phyloP scores from a whole-genome alignment of 805 yeast genomes.

The Ogataea pini region DNA sequence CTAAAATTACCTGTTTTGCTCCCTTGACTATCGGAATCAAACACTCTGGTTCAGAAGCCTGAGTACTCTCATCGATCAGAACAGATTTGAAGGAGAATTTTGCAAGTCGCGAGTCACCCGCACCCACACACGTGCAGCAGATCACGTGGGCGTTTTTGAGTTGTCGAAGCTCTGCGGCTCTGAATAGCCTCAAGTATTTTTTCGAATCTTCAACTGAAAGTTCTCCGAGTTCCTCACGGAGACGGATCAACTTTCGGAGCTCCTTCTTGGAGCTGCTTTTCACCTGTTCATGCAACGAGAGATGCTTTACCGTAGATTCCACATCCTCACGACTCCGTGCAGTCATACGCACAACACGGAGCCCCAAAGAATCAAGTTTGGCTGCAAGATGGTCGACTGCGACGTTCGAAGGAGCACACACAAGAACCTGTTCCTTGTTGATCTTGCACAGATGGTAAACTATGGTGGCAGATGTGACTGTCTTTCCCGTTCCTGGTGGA shows the following conservation, averaged over 20 bases:
- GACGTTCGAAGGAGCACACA: constrained; percentile 48
- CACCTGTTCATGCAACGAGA: constrained; percentile 59
- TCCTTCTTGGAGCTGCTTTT: constrained; percentile 50
- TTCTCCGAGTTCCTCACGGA: constrained; percentile 70
- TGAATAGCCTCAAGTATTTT: constrained; percentile 42
- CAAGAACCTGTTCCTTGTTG: constrained; percentile 40
- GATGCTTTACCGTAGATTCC: constrained; percentile 58
- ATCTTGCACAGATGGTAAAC: constrained; percentile 70
- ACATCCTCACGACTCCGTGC: constrained; percentile 83
- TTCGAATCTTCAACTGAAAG: constrained; percentile 55
- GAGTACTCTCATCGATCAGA: constrained; percentile 89
- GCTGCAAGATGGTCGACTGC: constrained; percentile 90
- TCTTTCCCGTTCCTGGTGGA: constrained; percentile 96
- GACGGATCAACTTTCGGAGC: constrained; percentile 55
- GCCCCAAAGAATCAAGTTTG: constrained; percentile 67
- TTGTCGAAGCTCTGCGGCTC: constrained; percentile 49
- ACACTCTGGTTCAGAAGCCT: constrained; percentile 91
- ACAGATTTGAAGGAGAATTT: constrained; percentile 68
- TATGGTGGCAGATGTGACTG: constrained; percentile 89
- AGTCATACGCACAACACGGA: constrained; percentile 73
- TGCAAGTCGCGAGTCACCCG: constrained; percentile 71
- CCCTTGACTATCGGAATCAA: constrained; percentile 88
- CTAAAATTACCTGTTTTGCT: constrained; percentile 83
- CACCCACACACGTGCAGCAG: constrained; percentile 91
- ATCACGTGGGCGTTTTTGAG: constrained; percentile 70